A percentile compares a stretch with the other conserved stretches of the same genome.
These are phyloP conservation scores for Eucalyptus virginea DNA, from an alignment of 345 rosid genomes.

Conservation along the genomic window DNA sequence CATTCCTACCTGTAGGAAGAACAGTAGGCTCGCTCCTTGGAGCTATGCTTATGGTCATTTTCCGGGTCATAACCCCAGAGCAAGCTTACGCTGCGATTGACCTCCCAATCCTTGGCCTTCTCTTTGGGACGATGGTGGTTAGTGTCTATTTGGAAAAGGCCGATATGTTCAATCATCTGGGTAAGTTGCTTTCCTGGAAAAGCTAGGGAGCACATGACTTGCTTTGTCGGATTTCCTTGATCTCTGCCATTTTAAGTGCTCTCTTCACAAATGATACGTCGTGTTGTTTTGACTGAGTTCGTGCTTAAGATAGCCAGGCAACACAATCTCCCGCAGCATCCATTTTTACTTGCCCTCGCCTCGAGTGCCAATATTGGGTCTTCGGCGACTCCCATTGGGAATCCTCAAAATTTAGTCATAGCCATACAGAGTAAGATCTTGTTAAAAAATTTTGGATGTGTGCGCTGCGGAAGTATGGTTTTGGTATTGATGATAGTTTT, in stretches of 20 bases:
- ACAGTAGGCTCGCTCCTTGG: constrained; percentile 84
- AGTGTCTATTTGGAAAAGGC: constrained; percentile 72
- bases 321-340: constrained; percentile 71
- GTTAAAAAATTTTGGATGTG: too few species aligned
- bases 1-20: constrained; percentile 75
- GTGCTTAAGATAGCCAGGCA: constrained; percentile 72
- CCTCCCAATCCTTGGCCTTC: constrained; percentile 78
- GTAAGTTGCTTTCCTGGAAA: constrained; percentile 58
- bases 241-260: constrained; percentile 77
- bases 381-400: constrained; percentile 79
- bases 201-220: constrained; percentile 76
- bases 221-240: constrained; percentile 50
- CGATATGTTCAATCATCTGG: constrained; percentile 70
- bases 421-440: constrained; percentile 64
- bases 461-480: too few species aligned
- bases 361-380: constrained; percentile 87
- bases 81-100: constrained; percentile 79
- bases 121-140: constrained; percentile 89
- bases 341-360: constrained; percentile 72
- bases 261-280: constrained; percentile 82
- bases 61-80: constrained; percentile 51
- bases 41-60: constrained; percentile 89
- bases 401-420: constrained; percentile 83
- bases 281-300: constrained; percentile 73
- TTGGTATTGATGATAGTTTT: too few species aligned